Conservation (phyloP, 768 basidiomycete genomes). For the Rhizopogon vesiculosus region DNA sequence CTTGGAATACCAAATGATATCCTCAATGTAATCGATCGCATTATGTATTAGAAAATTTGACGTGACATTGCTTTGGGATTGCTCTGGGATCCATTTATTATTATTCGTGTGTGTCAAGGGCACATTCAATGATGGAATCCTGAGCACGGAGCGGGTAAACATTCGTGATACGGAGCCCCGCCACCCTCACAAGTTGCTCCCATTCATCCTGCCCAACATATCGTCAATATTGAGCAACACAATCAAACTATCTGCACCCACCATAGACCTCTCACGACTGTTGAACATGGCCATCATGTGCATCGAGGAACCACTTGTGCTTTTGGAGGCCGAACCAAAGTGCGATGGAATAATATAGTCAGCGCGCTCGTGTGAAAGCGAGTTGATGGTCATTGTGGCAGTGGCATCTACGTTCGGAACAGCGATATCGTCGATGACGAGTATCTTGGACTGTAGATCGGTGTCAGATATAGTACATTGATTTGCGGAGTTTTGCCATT, state of each 20-base stretch:
- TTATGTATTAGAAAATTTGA: too few species aligned
- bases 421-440: background rate
- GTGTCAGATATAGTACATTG: background rate
- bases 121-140: conserved; percentile 2
- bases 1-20: too few species aligned
- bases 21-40: too few species aligned
- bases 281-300: conserved; percentile 1
- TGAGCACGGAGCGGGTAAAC: conserved; percentile 1
- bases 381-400: background rate
- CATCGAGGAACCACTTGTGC: background rate
- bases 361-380: background rate
- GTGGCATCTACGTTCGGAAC: background rate
- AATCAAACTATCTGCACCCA: background rate
- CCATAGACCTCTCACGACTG: conserved; percentile 1
- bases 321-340: background rate
- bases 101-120: background rate
- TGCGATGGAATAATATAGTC: background rate
- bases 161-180: background rate
- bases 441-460: background rate
- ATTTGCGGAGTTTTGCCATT: background rate
- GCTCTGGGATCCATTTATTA: background rate
- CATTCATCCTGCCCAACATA: background rate
- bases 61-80: too few species aligned
- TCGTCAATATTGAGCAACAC: background rate
- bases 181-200: background rate